Percentiles rank a stretch among this genome's conserved stretches.
Evolutionary conservation across 495 filamentous ascomycete genomes (phyloP).

Genomic region (Bacidia gigantensis): DNA sequence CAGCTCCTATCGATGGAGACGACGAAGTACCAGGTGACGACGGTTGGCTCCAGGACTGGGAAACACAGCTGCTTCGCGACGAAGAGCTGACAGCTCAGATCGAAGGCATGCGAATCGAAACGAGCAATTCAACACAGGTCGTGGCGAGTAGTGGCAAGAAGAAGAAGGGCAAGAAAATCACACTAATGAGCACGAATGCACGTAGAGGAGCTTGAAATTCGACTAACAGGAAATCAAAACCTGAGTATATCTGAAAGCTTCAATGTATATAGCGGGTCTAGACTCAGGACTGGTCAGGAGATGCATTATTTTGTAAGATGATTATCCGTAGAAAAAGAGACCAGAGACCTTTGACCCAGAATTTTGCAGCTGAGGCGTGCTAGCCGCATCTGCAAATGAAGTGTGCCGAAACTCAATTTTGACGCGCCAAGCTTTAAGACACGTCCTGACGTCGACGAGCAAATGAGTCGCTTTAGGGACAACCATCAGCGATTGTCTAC

Average conservation of each 20-base stretch:
- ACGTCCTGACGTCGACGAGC: background rate
- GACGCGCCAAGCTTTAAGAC: background rate
- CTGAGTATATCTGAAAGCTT: no score
- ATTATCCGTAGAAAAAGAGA: no score
- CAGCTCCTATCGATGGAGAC: no score
- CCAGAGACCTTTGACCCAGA: no score
- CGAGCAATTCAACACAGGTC: constrained; percentile 21
- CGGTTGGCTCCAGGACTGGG: constrained; percentile 73
- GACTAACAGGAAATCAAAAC: no score
- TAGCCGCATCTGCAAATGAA: background rate
- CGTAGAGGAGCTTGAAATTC: constrained; percentile 45
- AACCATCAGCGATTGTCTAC: no score
- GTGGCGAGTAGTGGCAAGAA: constrained; percentile 49
- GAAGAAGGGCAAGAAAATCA: constrained; percentile 92
- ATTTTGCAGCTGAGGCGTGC: no score
- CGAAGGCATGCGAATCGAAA: constrained; percentile 26
- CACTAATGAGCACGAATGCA: constrained; percentile 77
- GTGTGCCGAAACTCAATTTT: background rate
- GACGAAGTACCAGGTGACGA: constrained; percentile 36
- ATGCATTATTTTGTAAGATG: no score
- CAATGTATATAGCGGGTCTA: no score
- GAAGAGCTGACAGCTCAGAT: constrained; percentile 30
- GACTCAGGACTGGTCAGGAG: no score
- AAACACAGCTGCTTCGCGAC: constrained; percentile 48
- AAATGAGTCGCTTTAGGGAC: no score